A percentile compares a stretch with the other conserved stretches of the same genome.
These are phyloP conservation scores for Colletotrichum sublineola DNA, from an alignment of 2,329 filamentous ascomycete species.

Conservation along the genomic window DNA sequence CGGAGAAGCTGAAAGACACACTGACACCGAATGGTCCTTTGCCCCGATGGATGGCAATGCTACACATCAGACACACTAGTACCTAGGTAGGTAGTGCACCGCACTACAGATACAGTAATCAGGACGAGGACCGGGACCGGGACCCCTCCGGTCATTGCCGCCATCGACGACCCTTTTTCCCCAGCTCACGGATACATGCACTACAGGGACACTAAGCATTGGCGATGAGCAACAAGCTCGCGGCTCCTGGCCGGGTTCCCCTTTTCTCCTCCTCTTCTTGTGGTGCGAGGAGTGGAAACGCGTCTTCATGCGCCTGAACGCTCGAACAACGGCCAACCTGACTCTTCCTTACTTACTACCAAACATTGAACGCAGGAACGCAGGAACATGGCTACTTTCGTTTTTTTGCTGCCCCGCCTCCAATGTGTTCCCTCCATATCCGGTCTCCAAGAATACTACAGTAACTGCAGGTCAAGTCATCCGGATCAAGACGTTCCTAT, in stretches of 20 bases:
- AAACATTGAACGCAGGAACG: neutral
- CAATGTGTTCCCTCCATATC: neutral
- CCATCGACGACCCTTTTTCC: constrained; percentile 13
- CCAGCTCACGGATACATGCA: neutral
- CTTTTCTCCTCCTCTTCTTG: constrained; percentile 30
- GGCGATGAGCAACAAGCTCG: constrained; percentile 28
- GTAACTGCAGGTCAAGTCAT: neutral
- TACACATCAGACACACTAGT: neutral
- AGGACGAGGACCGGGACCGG: constrained; percentile 8
- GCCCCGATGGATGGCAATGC: neutral
- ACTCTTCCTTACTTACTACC: constrained; percentile 10
- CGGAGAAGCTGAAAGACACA: constrained; percentile 16
- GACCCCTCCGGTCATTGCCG: constrained; percentile 31
- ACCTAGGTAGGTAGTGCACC: neutral
- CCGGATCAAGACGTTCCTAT: neutral
- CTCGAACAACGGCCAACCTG: constrained; percentile 37
- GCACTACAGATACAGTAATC: neutral
- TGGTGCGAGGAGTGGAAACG: constrained; percentile 30
- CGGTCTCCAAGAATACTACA: neutral
- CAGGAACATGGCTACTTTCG: constrained; percentile 16
- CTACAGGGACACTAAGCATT: constrained; percentile 26
- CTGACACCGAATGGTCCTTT: neutral
- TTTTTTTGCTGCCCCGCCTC: constrained; percentile 5
- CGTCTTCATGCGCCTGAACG: constrained; percentile 36
- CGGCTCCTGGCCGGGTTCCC: constrained; percentile 32